Evolutionary conservation across 345 rosid species (phyloP), one percentile per base, ranked within the genome.

Genomic region (Angophora floribunda): DNA sequence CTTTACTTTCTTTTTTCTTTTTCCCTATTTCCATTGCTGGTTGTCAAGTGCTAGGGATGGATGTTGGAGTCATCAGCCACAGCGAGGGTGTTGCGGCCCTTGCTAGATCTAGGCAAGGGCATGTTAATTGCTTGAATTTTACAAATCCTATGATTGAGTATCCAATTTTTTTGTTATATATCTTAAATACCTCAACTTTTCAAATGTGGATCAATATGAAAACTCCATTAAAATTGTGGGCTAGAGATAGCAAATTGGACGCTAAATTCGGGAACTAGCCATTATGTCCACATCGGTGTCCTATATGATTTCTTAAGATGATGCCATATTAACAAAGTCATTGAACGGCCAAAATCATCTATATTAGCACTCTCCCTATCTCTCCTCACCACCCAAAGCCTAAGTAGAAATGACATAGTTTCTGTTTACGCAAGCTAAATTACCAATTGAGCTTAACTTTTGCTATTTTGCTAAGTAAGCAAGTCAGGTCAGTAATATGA

Each of bases 21-120:
- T n/a, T 13, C 4, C 19, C 19, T 63, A 63, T n/a, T 13, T 59
- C 2, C 67, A 11, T 8, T 14, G 2, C 32, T 13, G 1, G 28
- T 59, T 59, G 16, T 59, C 30, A 59, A 13, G 75, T 17, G 36
- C 75, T 63, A 4, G 5, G 0, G 2, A 59, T 59, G 30, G 65
- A 6, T 11, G 1, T 36, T 36, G 41, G 41, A 36, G 41, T 36
- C 41, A 4, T 36, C 41, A 4, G 41, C 5, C 30, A 59, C 0
- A 59, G 2, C 26, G 17, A 63, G 17, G 75, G 17, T 1, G 9
- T 61, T 32, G 0, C 3, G 7, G 36, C 8, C 75, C 17, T n/a
- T 2, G 0, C 8, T 28, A 1, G 16, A n/a, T 63, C 2, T 5
- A 1, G 75, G 32, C 2, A 0, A n/a, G 36, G 75, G 75, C 17